A percentile compares a stretch with the other conserved stretches of the same genome.
Evolutionary conservation across 768 basidiomycete genomes (phyloP).

Genomic region (Tricholomella constricta): DNA sequence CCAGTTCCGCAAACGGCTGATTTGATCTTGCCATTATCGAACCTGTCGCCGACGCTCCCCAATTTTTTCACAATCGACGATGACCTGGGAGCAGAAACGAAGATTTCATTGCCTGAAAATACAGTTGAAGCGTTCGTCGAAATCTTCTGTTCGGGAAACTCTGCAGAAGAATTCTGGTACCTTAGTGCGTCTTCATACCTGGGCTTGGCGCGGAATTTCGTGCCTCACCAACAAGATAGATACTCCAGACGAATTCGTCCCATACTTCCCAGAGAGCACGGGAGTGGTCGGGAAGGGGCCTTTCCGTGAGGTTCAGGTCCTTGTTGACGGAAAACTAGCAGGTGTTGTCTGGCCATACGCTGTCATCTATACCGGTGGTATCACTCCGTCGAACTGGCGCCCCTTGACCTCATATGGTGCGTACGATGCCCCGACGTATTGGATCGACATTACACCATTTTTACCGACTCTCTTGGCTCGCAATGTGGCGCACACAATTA

Average conservation of each 20-base stretch:
- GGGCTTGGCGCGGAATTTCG: background rate
- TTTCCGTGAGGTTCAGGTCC: slow-evolving; percentile 61
- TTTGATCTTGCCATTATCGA: slow-evolving; percentile 59
- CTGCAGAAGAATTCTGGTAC: slow-evolving; percentile 66
- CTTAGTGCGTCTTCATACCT: slow-evolving; percentile 30
- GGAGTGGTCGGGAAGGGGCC: slow-evolving; percentile 53
- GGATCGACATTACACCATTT: slow-evolving; percentile 65
- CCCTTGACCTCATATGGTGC: slow-evolving; percentile 67
- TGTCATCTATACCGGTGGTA: slow-evolving; percentile 63
- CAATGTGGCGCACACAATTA: slow-evolving; percentile 52
- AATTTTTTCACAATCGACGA: slow-evolving; percentile 34
- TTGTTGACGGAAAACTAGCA: slow-evolving; percentile 56
- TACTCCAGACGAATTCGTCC: slow-evolving; percentile 51
- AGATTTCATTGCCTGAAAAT: slow-evolving; percentile 53
- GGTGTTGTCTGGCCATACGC: slow-evolving; percentile 55
- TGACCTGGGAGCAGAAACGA: slow-evolving; percentile 33
- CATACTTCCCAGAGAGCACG: slow-evolving; percentile 44
- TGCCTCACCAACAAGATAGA: no score
- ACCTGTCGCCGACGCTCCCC: slow-evolving; percentile 48
- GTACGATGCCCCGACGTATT: slow-evolving; percentile 64
- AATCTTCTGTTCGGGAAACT: slow-evolving; percentile 60
- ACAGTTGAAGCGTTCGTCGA: slow-evolving; percentile 59
- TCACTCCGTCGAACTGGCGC: slow-evolving; percentile 49
- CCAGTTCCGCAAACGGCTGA: slow-evolving; percentile 50
- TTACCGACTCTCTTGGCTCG: slow-evolving; percentile 47